Conservation (phyloP, 345 rosid genomes). For the Excoecaria agallocha region DNA sequence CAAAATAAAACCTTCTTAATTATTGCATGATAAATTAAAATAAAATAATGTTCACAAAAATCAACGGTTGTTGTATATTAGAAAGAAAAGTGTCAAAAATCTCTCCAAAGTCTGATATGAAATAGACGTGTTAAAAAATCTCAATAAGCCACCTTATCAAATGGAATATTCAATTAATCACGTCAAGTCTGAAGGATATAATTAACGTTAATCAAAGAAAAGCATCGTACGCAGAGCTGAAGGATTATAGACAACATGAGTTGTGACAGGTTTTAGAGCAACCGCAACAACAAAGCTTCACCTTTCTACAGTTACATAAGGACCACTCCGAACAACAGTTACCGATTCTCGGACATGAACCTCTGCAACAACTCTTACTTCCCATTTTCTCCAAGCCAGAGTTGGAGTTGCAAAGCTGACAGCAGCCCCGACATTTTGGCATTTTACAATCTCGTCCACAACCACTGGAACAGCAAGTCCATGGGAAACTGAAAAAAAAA, state of each 20-base stretch:
- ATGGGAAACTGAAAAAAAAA: slow-evolving; percentile 15
- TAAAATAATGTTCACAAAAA: no score
- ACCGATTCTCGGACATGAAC: slow-evolving; percentile 11
- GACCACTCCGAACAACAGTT: slow-evolving; percentile 17
- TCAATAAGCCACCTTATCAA: no score
- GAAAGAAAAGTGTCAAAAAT: no score
- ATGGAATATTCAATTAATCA: no score
- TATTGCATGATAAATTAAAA: no score
- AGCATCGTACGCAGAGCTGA: background rate
- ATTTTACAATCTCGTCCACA: slow-evolving; percentile 5
- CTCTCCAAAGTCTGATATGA: no score
- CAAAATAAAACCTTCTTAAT: no score
- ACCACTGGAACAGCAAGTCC: slow-evolving; percentile 26
- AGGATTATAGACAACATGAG: slow-evolving; percentile 23
- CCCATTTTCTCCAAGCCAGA: background rate
- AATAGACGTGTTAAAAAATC: no score
- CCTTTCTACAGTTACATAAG: slow-evolving; percentile 5
- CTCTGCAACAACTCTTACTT: slow-evolving; percentile 16
- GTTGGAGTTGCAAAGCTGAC: background rate
- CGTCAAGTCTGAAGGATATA: no score
- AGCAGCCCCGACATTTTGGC: slow-evolving; percentile 17
- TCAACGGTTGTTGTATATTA: no score
- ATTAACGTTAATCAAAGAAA: no score
- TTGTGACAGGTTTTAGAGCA: slow-evolving; percentile 13
- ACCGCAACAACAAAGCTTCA: slow-evolving; percentile 24